Evolutionary conservation across 139 green algal genomes (phyloP).

Genomic region (Yamagishiella unicocca): DNA sequence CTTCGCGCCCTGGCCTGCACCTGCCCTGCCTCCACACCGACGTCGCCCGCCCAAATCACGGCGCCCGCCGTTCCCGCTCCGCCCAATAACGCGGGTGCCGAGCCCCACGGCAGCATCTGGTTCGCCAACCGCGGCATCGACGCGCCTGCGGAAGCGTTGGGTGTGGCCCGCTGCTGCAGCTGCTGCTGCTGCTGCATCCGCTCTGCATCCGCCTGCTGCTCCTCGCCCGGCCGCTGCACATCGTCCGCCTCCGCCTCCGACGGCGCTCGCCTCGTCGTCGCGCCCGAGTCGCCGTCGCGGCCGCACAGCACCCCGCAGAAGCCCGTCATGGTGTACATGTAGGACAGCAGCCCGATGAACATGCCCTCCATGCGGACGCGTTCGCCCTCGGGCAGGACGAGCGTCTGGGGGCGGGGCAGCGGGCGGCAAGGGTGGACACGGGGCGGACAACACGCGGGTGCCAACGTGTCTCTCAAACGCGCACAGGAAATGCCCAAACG

Average conservation of each 20-base stretch:
- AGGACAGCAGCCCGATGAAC: not conserved
- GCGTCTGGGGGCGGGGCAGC: not conserved
- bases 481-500: too few species aligned
- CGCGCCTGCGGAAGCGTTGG: too few species aligned
- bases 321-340: slow-evolving; percentile 7
- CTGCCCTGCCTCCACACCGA: not conserved
- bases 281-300: not conserved
- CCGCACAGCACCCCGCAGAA: slow-evolving; percentile 29
- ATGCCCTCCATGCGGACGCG: not conserved
- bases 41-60: not conserved
- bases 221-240: not conserved
- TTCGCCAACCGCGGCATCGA: not conserved
- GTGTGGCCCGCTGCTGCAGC: not conserved
- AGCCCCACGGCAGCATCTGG: not conserved
- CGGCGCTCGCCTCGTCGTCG: not conserved
- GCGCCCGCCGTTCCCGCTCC: not conserved
- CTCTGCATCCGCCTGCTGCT: not conserved
- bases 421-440: not conserved
- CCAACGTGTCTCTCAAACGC: too few species aligned
- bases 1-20: not conserved
- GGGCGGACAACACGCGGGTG: too few species aligned
- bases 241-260: not conserved
- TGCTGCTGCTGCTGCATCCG: not conserved
- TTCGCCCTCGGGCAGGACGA: not conserved
- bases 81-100: not conserved